Conservation (phyloP, 2,329 filamentous ascomycete species). For the Pseudogymnoascus sp. region DNA sequence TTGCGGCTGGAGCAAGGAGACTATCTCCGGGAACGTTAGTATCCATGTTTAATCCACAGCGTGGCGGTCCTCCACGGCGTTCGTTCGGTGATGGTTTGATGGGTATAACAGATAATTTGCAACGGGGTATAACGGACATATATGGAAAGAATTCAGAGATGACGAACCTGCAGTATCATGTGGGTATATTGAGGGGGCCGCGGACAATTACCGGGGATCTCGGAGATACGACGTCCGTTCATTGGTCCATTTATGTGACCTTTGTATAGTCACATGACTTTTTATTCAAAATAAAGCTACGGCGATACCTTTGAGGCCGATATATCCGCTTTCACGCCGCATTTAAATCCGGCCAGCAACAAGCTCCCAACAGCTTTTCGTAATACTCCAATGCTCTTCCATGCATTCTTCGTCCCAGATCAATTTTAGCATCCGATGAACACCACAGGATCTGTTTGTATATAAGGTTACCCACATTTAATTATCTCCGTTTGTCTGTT, state of each 20-base stretch:
- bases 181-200: background rate
- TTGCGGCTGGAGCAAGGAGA: background rate
- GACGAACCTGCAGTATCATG: background rate
- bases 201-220: slow-evolving; percentile 1
- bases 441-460: background rate
- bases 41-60: background rate
- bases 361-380: background rate
- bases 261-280: background rate
- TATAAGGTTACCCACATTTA: slow-evolving; percentile 1
- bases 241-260: background rate
- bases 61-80: background rate
- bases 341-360: background rate
- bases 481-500: background rate
- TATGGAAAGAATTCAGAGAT: background rate
- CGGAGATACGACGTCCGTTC: background rate
- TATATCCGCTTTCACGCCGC: background rate
- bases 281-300: background rate
- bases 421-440: background rate
- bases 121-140: background rate
- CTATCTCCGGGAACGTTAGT: background rate
- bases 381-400: background rate
- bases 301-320: background rate
- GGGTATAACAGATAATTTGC: background rate
- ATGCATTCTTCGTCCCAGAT: background rate
- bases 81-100: background rate